These are phyloP conservation scores for Mycosphaerelloides madeirae DNA, from an alignment of 2,329 filamentous ascomycete genomes.

Conservation along the genomic window DNA sequence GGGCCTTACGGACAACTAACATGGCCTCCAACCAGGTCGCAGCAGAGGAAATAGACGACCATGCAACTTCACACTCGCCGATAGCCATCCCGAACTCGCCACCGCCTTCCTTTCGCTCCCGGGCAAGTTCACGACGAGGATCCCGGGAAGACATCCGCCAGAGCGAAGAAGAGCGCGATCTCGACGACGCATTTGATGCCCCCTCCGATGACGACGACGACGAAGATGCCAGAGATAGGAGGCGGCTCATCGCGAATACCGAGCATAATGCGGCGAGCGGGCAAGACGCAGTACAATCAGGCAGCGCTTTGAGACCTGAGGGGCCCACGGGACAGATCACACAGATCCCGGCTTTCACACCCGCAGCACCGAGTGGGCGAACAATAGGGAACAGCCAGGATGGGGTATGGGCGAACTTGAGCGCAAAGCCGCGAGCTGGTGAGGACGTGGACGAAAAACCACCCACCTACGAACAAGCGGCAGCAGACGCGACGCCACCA, in stretches of 20 bases:
- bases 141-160: slow-evolving; percentile 49
- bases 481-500: slow-evolving; percentile 88
- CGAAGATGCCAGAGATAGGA: slow-evolving; percentile 71
- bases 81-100: slow-evolving; percentile 45
- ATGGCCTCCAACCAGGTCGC: slow-evolving; percentile 26
- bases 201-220: slow-evolving; percentile 61
- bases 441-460: slow-evolving; percentile 85
- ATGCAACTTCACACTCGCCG: slow-evolving; percentile 27
- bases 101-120: slow-evolving; percentile 81
- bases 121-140: slow-evolving; percentile 64
- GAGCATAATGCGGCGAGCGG: slow-evolving; percentile 20
- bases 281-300: slow-evolving; percentile 11
- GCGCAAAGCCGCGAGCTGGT: slow-evolving; percentile 78
- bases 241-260: slow-evolving; percentile 61
- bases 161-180: slow-evolving; percentile 66
- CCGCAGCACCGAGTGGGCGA: slow-evolving; percentile 38
- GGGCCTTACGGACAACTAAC: slow-evolving; percentile 12
- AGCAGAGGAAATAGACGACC: slow-evolving; percentile 41
- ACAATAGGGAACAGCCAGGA: slow-evolving; percentile 72
- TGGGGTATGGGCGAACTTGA: slow-evolving; percentile 93
- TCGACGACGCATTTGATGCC: slow-evolving; percentile 84
- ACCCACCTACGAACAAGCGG: slow-evolving; percentile 98
- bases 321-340: slow-evolving; percentile 48
- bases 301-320: slow-evolving; percentile 26
- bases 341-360: slow-evolving; percentile 50